Base-by-base conservation (phyloP, 2,329 filamentous ascomycete species). In the Botrytis elliptica region DNA sequence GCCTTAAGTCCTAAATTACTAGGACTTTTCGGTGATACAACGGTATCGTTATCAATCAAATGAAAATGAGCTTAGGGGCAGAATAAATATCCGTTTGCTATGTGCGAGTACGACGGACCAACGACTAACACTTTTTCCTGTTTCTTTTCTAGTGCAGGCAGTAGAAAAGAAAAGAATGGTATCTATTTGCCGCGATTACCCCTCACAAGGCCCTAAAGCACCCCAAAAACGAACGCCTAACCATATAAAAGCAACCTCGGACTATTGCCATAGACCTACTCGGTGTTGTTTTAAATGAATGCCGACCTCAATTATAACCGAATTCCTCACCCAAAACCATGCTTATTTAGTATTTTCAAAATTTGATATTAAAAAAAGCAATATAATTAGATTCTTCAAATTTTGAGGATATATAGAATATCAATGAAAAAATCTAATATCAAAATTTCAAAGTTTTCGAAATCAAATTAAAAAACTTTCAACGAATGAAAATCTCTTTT, bases 1-100 rank as follows among this genome's bases (percentile, higher is more conserved):
- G 14, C 4, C 46, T 55, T 55, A 55, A 42, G 33, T 40, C 36
- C 46, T 67, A 55, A 67, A 52, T 14, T 12, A 29, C 65, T 29
- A 49, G 33, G 49, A 52, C 4, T 68, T 68, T 68, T 68, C 66
- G 66, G 66, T 14, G 49, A 42, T 68, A 68, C 9, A 68, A 68
- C 22, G 66, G 46, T 38, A 42, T 68, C 66, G 66, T 68, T 68
- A 57, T 68, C 36, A 42, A 57, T 68, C 66, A 57, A 42, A n/a
- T 42, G n/a, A 55, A 57, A 25, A 42, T 57, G 49, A 57, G 49
- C 40, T 68, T 40, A 29, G 33, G 46, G 46, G 33, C 25, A 40
- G 20, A 38, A 22, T 52, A 38, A 14, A 52, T 67, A 38, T 38
- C 12, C 33, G 33, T n/a, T n/a, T 52, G 36, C 10, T 14, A n/a